Conservation (phyloP, 345 rosid species). For the Eucalyptus erythrocorys region DNA sequence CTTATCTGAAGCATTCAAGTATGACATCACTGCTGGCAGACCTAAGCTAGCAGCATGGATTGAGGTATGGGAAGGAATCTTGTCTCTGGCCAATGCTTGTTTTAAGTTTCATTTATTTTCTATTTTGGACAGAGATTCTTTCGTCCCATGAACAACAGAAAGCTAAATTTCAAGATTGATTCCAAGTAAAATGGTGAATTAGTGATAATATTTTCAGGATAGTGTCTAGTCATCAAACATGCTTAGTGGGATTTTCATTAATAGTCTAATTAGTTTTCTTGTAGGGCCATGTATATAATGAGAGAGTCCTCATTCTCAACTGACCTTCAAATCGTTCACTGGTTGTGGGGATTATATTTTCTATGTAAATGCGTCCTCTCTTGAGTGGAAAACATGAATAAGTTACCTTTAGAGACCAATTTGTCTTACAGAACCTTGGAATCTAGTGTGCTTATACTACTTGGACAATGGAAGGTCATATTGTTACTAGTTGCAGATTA, state of each 20-base stretch:
- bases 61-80: constrained; percentile 25
- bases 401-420: background rate
- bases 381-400: background rate
- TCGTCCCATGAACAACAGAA: background rate
- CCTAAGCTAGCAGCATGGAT: constrained; percentile 73
- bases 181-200: background rate
- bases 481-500: background rate
- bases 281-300: background rate
- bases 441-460: background rate
- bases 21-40: constrained; percentile 54
- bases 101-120: background rate
- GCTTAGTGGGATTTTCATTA: background rate
- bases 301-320: background rate
- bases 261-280: background rate
- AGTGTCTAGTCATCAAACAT: background rate
- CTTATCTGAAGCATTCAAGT: constrained; percentile 31
- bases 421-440: background rate
- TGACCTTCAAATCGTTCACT: background rate
- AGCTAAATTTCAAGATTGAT: background rate
- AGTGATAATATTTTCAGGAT: background rate
- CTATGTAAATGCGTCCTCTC: background rate
- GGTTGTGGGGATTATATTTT: background rate
- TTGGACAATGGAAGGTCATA: background rate
- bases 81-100: background rate
- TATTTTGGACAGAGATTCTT: background rate